These are phyloP conservation scores for Cadophora malorum DNA, from an alignment of 2,329 filamentous ascomycete species.

Conservation along the genomic window DNA sequence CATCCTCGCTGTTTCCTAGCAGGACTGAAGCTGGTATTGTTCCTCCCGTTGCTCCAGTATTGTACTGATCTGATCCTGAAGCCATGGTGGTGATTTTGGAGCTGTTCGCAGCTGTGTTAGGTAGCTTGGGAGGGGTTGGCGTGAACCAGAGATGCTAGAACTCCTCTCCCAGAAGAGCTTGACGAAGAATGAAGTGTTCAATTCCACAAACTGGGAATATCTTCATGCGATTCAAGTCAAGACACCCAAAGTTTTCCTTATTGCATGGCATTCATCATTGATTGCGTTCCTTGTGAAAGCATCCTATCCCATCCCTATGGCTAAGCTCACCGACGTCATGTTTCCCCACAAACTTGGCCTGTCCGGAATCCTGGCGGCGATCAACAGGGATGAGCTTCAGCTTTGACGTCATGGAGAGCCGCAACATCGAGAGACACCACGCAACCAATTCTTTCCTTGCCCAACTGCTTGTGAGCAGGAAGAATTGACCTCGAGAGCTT, in stretches of 20 bases:
- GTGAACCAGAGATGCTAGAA: not conserved
- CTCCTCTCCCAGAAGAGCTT: not conserved
- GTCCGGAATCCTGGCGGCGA: constrained; percentile 11
- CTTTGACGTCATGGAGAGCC: constrained; percentile 17
- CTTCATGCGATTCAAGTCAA: not conserved
- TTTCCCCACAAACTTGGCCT: constrained; percentile 13
- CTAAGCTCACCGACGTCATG: not conserved
- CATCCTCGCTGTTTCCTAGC: not conserved
- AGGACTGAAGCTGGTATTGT: constrained; percentile 11
- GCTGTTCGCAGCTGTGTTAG: not conserved
- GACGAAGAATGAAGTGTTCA: not conserved
- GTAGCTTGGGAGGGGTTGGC: not conserved
- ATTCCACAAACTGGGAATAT: not conserved
- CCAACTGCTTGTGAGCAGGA: not conserved
- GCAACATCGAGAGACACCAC: not conserved
- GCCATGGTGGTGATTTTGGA: constrained; percentile 7
- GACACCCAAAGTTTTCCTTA: not conserved
- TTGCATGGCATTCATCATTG: constrained; percentile 15
- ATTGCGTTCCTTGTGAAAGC: not conserved
- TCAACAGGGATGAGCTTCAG: not conserved
- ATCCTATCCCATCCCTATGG: not conserved
- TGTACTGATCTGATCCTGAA: constrained; percentile 1
- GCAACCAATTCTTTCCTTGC: not conserved
- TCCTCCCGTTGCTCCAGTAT: constrained; percentile 20
- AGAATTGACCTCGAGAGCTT: not conserved